Evolutionary conservation across 352 stramenopile genomes (phyloP).

Genomic region (Phytophthora lateralis): DNA sequence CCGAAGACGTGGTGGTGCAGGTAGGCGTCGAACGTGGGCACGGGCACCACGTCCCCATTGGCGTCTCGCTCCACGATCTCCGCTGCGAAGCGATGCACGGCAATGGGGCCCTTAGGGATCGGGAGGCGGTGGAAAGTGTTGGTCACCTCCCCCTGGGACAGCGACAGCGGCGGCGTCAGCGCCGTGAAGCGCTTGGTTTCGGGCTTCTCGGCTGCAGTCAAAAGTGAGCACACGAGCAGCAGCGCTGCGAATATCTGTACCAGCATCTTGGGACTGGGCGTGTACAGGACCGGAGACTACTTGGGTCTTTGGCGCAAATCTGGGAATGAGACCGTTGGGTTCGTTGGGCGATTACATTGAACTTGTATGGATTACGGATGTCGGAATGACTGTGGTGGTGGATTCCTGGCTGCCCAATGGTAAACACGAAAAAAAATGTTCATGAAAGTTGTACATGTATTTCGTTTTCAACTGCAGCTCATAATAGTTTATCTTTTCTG

Average conservation of each 20-base stretch:
- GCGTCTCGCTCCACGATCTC: constrained; percentile 73
- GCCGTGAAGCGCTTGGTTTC: constrained; percentile 66
- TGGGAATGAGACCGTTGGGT: constrained; percentile 2
- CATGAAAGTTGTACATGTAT: no score
- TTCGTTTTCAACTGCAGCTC: no score
- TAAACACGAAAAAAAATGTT: no score
- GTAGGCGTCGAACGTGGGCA: constrained; percentile 77
- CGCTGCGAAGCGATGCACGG: constrained; percentile 81
- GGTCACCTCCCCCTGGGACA: constrained; percentile 75
- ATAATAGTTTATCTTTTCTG: not conserved
- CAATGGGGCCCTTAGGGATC: constrained; percentile 81
- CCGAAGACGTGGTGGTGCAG: constrained; percentile 85
- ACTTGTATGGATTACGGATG: constrained; percentile 8
- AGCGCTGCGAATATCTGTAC: constrained; percentile 1
- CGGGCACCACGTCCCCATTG: constrained; percentile 51
- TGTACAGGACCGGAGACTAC: not conserved
- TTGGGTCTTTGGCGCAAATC: constrained; percentile 12
- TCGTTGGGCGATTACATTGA: not conserved
- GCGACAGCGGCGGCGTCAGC: constrained; percentile 60
- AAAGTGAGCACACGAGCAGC: constrained; percentile 11
- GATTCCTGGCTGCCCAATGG: no score
- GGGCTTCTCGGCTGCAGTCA: constrained; percentile 24
- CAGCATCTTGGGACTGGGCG: constrained; percentile 13
- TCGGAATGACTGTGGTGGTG: not conserved
- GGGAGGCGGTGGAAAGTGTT: constrained; percentile 75